Base-by-base conservation (phyloP, 2,329 filamentous ascomycete genomes). In the Zasmidium angulare region DNA sequence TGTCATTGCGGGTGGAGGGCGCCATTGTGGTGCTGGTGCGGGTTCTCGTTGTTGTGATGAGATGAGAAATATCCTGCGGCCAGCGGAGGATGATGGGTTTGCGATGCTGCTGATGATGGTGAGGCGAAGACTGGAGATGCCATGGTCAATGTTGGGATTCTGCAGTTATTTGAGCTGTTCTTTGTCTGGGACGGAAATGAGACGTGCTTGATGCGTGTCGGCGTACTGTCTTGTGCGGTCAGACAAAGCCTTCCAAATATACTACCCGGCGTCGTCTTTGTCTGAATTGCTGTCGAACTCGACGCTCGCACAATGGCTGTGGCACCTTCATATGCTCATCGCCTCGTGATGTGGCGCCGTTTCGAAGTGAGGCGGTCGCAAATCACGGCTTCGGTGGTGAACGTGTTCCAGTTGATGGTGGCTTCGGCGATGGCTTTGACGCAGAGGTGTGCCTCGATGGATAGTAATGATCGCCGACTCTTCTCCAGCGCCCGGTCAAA, bases 1-100 rank as follows among this genome's bases (percentile, higher is more conserved):
- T 60, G 62, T 62, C 63, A 64, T 68, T 69, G 63, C 69, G 69
- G 31, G 69, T 72, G 17, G 62, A 64, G 10, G 70, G 71, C 10
- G 70, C 71, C 70, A 72, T 73, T 23, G 24, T 31, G 36, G 22
- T 36, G n/a, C 22, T 53, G 29, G 36, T 51, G 11, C 19, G 26
- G 26, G 36, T 40, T 46, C 10, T 3, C 23, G 19, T 24, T 53
- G 14, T 14, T 46, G n/a, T 50, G 52, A 21, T 58, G 46, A 20
- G 22, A 6, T 52, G 43, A 19, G 11, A 26, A 17, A 1, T n/a
- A 22, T 61, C 63, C 60, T 63, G 60, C 61, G 63, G 24, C 63
- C 61, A 57, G 63, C 64, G 63, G 53, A 62, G 61, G 61, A 55
- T 36, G 23, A 40, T n/a, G n/a, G 7, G 3, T 49, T 54, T 23